Conservation (phyloP, 352 stramenopile genomes). For the Thalassiosira hispida region DNA sequence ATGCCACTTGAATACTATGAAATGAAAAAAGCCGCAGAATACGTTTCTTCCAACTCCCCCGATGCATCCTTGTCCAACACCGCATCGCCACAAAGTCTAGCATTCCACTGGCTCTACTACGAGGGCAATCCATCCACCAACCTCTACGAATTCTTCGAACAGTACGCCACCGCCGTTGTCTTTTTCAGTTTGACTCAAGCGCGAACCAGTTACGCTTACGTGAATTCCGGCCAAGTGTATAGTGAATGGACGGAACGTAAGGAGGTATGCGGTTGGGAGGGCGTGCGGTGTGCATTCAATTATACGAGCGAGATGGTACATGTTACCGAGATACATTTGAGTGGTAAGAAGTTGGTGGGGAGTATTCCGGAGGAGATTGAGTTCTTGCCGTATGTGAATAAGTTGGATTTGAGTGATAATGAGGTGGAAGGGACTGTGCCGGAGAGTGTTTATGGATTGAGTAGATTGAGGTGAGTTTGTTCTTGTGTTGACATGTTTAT, state of each 20-base stretch:
- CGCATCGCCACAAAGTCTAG: slow-evolving; percentile 33
- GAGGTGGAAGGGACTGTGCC: slow-evolving; percentile 55
- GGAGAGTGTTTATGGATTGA: slow-evolving; percentile 45
- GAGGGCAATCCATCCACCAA: slow-evolving; percentile 50
- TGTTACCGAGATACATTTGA: slow-evolving; percentile 58
- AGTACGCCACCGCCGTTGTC: slow-evolving; percentile 51
- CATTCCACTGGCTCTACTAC: slow-evolving; percentile 56
- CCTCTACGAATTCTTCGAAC: slow-evolving; percentile 61
- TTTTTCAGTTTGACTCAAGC: slow-evolving; percentile 53
- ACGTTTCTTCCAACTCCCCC: slow-evolving; percentile 25
- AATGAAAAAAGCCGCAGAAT: slow-evolving; percentile 54
- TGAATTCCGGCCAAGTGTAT: slow-evolving; percentile 8
- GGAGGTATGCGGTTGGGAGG: slow-evolving; percentile 67
- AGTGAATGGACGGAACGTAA: slow-evolving; percentile 31
- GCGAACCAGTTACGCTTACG: slow-evolving; percentile 13
- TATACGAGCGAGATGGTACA: slow-evolving; percentile 57
- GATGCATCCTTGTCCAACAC: slow-evolving; percentile 22
- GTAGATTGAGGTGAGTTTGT: slow-evolving; percentile 39
- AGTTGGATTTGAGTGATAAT: slow-evolving; percentile 63
- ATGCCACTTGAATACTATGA: slow-evolving; percentile 52
- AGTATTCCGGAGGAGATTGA: slow-evolving; percentile 63
- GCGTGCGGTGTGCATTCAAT: slow-evolving; percentile 65
- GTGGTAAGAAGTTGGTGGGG: slow-evolving; percentile 53
- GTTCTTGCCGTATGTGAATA: slow-evolving; percentile 50
- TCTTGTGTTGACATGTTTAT: background rate